phyloP scores from a whole-genome alignment of 257 asterid genomes.

The Gynochthodes officinalis region DNA sequence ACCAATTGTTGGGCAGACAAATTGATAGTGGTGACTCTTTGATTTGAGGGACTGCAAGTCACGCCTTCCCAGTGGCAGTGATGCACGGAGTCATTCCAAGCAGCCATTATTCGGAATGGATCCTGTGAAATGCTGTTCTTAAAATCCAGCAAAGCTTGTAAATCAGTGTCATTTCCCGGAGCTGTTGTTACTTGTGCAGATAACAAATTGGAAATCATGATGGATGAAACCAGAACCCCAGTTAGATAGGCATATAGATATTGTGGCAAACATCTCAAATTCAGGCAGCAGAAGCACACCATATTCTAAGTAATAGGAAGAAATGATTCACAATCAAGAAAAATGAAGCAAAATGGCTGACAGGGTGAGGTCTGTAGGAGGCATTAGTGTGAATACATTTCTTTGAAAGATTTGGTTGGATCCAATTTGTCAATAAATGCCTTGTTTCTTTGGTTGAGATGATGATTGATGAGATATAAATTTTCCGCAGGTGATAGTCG shows the following conservation, averaged over 20 bases:
- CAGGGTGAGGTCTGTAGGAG: too few species aligned
- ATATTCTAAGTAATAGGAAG: background rate
- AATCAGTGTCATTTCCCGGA: background rate
- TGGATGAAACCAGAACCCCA: background rate
- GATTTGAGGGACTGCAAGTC: slow-evolving; percentile 10
- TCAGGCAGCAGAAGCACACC: background rate
- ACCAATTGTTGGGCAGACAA: slow-evolving; percentile 10
- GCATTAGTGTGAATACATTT: too few species aligned
- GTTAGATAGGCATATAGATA: background rate
- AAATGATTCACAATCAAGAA: too few species aligned
- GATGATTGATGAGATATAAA: too few species aligned
- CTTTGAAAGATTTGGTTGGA: too few species aligned
- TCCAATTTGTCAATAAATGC: too few species aligned
- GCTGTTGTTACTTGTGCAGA: background rate
- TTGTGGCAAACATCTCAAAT: background rate
- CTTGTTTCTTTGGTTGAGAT: too few species aligned
- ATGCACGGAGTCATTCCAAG: slow-evolving; percentile 14
- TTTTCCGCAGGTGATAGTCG: too few species aligned
- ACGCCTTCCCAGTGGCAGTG: slow-evolving; percentile 32
- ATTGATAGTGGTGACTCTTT: slow-evolving; percentile 19
- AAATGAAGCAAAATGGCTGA: too few species aligned
- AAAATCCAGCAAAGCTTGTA: slow-evolving; percentile 4
- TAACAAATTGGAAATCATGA: background rate
- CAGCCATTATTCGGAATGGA: slow-evolving; percentile 3
- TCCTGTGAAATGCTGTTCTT: slow-evolving; percentile 4